Base-by-base conservation (phyloP, 2,329 filamentous ascomycete genomes). In the Colletotrichum lini region DNA sequence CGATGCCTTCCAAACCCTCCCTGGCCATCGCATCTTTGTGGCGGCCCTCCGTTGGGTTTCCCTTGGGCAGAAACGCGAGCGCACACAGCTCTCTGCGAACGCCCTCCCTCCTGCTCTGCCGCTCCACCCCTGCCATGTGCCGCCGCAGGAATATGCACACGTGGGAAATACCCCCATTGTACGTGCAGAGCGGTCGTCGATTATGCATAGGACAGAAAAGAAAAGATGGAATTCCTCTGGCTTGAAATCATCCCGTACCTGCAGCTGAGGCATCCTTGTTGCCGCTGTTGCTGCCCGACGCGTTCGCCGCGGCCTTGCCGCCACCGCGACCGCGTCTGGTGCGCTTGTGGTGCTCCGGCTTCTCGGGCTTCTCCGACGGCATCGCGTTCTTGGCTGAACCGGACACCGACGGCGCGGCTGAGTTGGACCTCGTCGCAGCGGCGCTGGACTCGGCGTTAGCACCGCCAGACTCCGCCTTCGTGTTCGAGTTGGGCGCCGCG, bases 261-360 rank as follows among this genome's bases (percentile, higher is more conserved):
- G 72, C 66, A 58, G 62, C 60, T 15, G 59, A 50, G 42, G 65
- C 40, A 52, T 53, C 60, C 40, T 53, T 63, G 60, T 63, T 54
- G 16, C 62, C 49, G 49, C 62, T 59, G 54, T 40, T 65, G 65
- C 60, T 65, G 58, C 66, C 57, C 62, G 50, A 64, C 23, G 67
- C 70, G 21, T 70, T 72, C 42, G 64, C 70, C 5, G 57, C 68
- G 42, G 57, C 72, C 50, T 74, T 74, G 15, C 73, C 70, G 26
- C 75, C 69, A 3, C 76, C 73, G 40, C 75, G 76, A 12, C 77
- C 76, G 44, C 77, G 73, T 52, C 77, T 73, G 12, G 75, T 75
- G 16, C 77, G 76, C 30, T 75, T 73, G 4, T 75, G 66, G 59
- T 65, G 63, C 53, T 76, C 75, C 7, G 60, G 61, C 65, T 76